Conservation (phyloP, 163 green algal genomes). For the Prototheca cutis region DNA sequence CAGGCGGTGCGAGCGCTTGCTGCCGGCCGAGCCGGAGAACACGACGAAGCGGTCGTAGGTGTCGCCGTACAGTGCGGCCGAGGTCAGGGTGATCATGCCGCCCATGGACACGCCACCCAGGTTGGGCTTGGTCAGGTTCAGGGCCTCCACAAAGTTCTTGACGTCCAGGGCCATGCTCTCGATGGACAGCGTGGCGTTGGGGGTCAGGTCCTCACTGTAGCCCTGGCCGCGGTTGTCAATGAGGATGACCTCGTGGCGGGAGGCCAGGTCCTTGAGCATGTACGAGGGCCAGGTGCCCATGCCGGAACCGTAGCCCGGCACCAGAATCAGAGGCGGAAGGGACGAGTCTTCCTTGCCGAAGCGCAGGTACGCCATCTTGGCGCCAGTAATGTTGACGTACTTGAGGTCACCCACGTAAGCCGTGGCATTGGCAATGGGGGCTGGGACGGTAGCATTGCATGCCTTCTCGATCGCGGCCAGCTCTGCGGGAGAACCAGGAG, state of each 20-base stretch:
- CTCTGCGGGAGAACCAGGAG: too few species aligned
- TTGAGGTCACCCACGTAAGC: background rate
- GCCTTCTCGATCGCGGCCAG: too few species aligned
- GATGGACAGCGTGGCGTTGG: background rate
- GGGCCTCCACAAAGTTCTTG: background rate
- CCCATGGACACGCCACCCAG: conserved; percentile 4
- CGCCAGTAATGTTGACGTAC: background rate
- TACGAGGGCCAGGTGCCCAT: background rate
- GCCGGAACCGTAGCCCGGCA: background rate
- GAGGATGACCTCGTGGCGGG: background rate
- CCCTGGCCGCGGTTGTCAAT: conserved; percentile 4
- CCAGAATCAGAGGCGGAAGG: background rate
- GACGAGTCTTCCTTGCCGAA: background rate
- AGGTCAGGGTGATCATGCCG: conserved; percentile 6
- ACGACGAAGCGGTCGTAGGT: background rate
- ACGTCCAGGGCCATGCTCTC: background rate
- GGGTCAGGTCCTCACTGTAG: background rate
- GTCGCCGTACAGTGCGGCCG: background rate
- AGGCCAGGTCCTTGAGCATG: background rate
- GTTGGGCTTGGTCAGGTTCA: conserved; percentile 3
- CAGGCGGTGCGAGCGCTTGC: background rate
- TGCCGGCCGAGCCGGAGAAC: background rate
- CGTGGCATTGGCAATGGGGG: too few species aligned
- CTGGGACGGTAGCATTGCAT: too few species aligned
- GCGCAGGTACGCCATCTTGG: background rate